Evolutionary conservation across 2,329 filamentous ascomycete species (phyloP), one percentile per base, ranked within the genome.

Genomic region (Fusarium proliferatum): DNA sequence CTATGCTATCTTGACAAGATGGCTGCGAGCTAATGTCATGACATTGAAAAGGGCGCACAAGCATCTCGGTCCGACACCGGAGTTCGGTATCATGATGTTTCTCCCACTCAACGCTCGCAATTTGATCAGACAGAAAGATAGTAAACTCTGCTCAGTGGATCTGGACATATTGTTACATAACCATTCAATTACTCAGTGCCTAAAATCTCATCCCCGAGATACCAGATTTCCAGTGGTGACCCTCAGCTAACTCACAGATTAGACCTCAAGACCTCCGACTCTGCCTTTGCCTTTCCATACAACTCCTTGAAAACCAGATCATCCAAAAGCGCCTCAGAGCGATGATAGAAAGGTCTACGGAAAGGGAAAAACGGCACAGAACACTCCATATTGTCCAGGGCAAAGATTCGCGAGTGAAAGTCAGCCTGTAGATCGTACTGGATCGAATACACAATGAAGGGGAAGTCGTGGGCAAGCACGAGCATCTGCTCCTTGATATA

Each of bases 21-120:
- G 15, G 52, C 26, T 41, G 23, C 36, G 34, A 55, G 36, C 52
- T 55, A 55, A n/a, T 55, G 36, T 39, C 36, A 55, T 55, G 52
- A 55, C 36, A 55, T 55, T 30, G 26, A 17, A 55, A 55, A 55
- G 52, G 52, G 52, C 52, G 52, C 4, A 30, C 9, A 41, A 19
- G 16, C 6, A 6, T 53, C 49, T 38, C 51, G 52, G 52, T 30
- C 52, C 52, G 52, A 55, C 52, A 55, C 36, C 52, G 52, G 36
- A 55, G 36, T 39, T 41, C 19, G 51, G 17, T 55, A 13, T 55
- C 51, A 30, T 55, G 34, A 41, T n/a, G 34, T n/a, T 55, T 55
- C 16, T 30, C 19, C 23, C 15, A 28, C 26, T 2, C 3, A 19
- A 13, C 11, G 0, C 43, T 26, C 43, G 1, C 23, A 1, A 21